These are phyloP conservation scores for Novymonas esmeraldas DNA, from an alignment of 208 protist species.

Conservation along the genomic window DNA sequence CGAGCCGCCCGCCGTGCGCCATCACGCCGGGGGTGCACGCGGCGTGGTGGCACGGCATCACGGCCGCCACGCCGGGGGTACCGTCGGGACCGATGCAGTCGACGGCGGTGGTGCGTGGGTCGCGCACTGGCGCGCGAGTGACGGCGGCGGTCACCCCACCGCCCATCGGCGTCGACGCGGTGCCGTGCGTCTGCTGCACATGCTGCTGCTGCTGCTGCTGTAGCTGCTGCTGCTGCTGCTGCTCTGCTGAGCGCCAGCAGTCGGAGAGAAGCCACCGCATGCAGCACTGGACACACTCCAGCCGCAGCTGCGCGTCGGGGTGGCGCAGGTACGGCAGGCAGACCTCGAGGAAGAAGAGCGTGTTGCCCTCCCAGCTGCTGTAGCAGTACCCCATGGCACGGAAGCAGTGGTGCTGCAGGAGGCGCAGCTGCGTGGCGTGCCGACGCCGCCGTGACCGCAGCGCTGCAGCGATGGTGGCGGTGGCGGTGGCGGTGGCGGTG, in stretches of 20 bases:
- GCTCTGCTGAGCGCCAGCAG: slow-evolving; percentile 30
- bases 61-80: not conserved
- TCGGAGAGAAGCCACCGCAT: slow-evolving; percentile 47
- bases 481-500: no score
- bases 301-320: slow-evolving; percentile 55
- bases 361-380: slow-evolving; percentile 57
- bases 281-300: slow-evolving; percentile 64
- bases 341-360: slow-evolving; percentile 63
- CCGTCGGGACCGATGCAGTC: not conserved
- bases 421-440: slow-evolving; percentile 21
- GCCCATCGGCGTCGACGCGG: not conserved
- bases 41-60: slow-evolving; percentile 10
- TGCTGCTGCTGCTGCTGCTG: slow-evolving; percentile 8
- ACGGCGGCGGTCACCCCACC: slow-evolving; percentile 22
- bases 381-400: slow-evolving; percentile 56
- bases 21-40: no score
- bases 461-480: no score
- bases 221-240: slow-evolving; percentile 3
- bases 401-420: slow-evolving; percentile 71
- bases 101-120: slow-evolving; percentile 16
- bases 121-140: slow-evolving; percentile 21
- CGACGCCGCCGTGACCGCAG: slow-evolving; percentile 7
- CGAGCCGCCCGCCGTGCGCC: no score
- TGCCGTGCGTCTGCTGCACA: no score
- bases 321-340: slow-evolving; percentile 77